Evolutionary conservation across 495 filamentous ascomycete species (phyloP).

Genomic region (Penicillium silybi): DNA sequence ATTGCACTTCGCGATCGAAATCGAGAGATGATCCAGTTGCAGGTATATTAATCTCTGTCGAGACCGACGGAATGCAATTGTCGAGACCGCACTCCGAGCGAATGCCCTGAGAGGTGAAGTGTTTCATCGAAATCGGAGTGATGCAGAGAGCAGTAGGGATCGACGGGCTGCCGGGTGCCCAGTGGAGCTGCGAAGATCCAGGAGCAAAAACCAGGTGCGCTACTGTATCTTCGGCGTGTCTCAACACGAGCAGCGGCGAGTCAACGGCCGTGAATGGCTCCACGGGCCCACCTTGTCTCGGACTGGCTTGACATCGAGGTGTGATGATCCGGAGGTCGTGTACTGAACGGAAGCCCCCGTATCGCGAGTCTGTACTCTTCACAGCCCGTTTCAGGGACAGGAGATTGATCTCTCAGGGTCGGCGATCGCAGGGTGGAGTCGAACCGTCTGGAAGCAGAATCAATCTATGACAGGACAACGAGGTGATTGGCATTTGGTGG

Average conservation of each 20-base stretch:
- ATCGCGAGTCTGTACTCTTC: too few species aligned
- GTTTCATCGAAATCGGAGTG: constrained; percentile 14
- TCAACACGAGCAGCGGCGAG: constrained; percentile 1
- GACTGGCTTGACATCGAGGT: constrained; percentile 7
- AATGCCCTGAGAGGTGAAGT: constrained; percentile 11
- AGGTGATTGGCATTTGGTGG: constrained; percentile 5
- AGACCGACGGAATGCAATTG: background rate
- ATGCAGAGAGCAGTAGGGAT: constrained; percentile 11
- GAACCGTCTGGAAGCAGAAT: constrained; percentile 1
- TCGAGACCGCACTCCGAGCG: background rate
- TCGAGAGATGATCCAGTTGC: background rate
- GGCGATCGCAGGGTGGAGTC: background rate
- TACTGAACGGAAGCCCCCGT: background rate
- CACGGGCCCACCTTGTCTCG: constrained; percentile 9
- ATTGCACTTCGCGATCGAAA: background rate
- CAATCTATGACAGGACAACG: constrained; percentile 7
- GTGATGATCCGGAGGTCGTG: background rate
- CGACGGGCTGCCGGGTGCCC: background rate
- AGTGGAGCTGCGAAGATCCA: background rate
- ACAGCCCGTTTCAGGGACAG: background rate
- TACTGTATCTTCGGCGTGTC: constrained; percentile 1
- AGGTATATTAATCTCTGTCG: background rate
- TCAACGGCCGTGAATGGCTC: background rate
- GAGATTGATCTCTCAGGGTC: background rate
- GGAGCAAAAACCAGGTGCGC: background rate